Evolutionary conservation across 768 basidiomycete genomes (phyloP), one percentile per base, ranked within the genome.

Genomic region (Phanerodontia chrysosporium): DNA sequence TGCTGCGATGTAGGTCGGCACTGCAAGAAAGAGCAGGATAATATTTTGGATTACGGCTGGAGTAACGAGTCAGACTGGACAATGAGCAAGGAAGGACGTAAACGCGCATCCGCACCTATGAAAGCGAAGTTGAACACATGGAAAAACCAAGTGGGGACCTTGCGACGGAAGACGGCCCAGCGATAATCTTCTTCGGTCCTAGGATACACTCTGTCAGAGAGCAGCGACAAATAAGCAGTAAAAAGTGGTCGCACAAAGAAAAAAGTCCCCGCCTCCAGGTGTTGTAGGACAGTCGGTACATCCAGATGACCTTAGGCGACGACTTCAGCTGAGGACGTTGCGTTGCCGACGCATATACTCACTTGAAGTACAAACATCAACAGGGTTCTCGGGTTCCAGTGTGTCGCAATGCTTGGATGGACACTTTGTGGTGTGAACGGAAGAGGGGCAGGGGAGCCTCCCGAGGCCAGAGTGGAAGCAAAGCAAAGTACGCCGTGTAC

Each of bases 171-270:
- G 36, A 93, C 75, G 1, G 77, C 83, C 92, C 95, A 98, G 27
- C 96, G 88, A 67, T 98, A 98, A 71, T 97, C 95, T 71, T 96
- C 94, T 25, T 90, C 91, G 27, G 81, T 78, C 7, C 89, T 92
- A 29, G 9, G 42, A 32, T 8, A 27, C 18, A 25, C n/a, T 61
- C n/a, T 30, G 27, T 1, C 18, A 51, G 49, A 54, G 6, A n/a
- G n/a, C n/a, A n/a, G n/a, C n/a, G n/a, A n/a, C n/a, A n/a, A n/a
- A n/a, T n/a, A n/a, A n/a, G n/a, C n/a, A n/a, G 14, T 9, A 51
- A 10, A 18, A 39, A 18, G 24, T 36, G 6, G 12, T 13, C 3
- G 58, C 65, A 91, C 89, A 86, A 70, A 51, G 72, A 79, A 67
- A 92, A 93, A 6, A 96, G 76, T 2, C 92, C 96, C 52, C 96